These are phyloP conservation scores for Ophiostoma angusticollis DNA, from an alignment of 2,329 filamentous ascomycete genomes.

Conservation along the genomic window DNA sequence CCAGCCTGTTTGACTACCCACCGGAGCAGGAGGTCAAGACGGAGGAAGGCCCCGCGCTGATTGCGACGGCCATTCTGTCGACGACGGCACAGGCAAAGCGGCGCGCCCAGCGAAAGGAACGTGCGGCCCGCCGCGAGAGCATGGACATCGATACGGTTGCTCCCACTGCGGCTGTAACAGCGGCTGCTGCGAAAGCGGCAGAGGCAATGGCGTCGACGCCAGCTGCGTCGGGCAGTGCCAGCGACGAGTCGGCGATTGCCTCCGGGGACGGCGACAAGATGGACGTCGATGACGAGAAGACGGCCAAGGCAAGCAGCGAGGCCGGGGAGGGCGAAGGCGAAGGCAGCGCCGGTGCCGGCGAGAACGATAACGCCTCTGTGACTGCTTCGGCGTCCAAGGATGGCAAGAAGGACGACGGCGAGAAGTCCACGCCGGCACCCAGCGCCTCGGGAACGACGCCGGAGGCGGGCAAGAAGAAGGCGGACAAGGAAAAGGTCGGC, in stretches of 20 bases:
- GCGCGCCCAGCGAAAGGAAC: constrained; percentile 86
- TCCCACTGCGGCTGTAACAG: neutral
- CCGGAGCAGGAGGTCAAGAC: constrained; percentile 92
- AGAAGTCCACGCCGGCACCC: too few relatives aligned
- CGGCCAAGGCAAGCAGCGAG: constrained; percentile 32
- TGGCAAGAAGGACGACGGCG: constrained; percentile 69
- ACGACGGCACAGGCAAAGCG: constrained; percentile 96
- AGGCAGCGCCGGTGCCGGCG: constrained; percentile 33
- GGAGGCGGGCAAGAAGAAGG: constrained; percentile 67
- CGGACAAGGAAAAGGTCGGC: constrained; percentile 90
- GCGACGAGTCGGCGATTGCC: neutral
- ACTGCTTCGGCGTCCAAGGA: constrained; percentile 81
- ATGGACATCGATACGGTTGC: constrained; percentile 81
- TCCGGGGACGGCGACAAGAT: constrained; percentile 64
- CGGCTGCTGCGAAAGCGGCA: constrained; percentile 24
- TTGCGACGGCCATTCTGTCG: constrained; percentile 89
- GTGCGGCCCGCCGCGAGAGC: constrained; percentile 75
- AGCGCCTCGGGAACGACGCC: constrained; percentile 43
- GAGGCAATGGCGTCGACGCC: too few relatives aligned
- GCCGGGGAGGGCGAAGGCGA: constrained; percentile 46
- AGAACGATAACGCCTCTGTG: constrained; percentile 77
- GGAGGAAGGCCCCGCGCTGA: constrained; percentile 83
- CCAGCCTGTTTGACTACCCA: constrained; percentile 94
- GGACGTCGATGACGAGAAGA: constrained; percentile 63
- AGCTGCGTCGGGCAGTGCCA: neutral